A percentile compares a stretch with the other conserved stretches of the same genome.
Conservation (phyloP, 495 filamentous ascomycete species). For the Penicillium flavigenum region DNA sequence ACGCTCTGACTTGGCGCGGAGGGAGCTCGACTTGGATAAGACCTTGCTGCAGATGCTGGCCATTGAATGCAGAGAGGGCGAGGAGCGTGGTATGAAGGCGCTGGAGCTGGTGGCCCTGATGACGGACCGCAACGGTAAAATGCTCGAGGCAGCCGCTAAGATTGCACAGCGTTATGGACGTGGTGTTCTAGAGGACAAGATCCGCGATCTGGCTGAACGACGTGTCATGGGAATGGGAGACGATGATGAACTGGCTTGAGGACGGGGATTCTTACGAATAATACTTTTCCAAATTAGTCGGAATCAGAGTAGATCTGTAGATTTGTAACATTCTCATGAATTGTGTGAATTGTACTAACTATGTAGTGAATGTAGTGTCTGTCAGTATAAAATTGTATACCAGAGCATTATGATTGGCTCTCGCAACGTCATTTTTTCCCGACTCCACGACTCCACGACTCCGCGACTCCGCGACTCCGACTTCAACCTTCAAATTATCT, state of each 20-base stretch:
- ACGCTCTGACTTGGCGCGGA: slow-evolving; percentile 62
- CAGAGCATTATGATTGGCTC: slow-evolving; percentile 22
- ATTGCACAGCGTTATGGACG: slow-evolving; percentile 76
- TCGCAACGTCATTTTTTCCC: slow-evolving; percentile 14
- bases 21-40: slow-evolving; percentile 83
- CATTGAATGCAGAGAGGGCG: slow-evolving; percentile 84
- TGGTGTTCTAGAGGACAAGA: slow-evolving; percentile 79
- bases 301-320: background rate
- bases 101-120: slow-evolving; percentile 80
- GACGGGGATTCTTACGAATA: background rate
- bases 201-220: slow-evolving; percentile 70
- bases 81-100: slow-evolving; percentile 91
- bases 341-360: background rate
- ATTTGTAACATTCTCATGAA: background rate
- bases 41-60: slow-evolving; percentile 85
- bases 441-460: slow-evolving; percentile 14
- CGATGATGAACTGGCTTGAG: slow-evolving; percentile 48
- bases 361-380: background rate
- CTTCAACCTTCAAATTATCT: background rate
- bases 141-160: slow-evolving; percentile 82
- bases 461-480: slow-evolving; percentile 6
- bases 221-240: slow-evolving; percentile 58
- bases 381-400: slow-evolving; percentile 20
- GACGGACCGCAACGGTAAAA: slow-evolving; percentile 73
- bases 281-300: background rate